phyloP scores from a whole-genome alignment of 1,284 basidiomycete genomes.

The Porogramme epimiltina region DNA sequence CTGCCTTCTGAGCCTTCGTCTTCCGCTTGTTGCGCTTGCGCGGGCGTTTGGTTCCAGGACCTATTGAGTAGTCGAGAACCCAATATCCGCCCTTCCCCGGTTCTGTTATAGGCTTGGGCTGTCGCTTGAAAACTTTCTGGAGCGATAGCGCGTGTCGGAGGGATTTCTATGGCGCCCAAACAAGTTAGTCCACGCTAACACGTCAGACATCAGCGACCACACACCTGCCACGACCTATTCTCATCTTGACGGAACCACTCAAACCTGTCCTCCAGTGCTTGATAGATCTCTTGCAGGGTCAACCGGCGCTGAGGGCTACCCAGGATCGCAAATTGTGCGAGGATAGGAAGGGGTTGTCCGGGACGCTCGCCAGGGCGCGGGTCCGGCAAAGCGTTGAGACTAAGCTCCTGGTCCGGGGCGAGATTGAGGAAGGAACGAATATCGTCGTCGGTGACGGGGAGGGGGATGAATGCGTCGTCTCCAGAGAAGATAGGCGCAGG shows the following conservation, averaged over 20 bases:
- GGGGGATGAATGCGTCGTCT: slow-evolving; percentile 8
- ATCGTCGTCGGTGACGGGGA: slow-evolving; percentile 1
- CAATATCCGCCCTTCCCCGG: slow-evolving; percentile 79
- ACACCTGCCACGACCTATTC: slow-evolving; percentile 68
- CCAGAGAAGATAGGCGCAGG: slow-evolving; percentile 29
- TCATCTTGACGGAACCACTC: slow-evolving; percentile 52
- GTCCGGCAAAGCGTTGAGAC: slow-evolving; percentile 54
- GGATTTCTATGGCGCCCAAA: slow-evolving; percentile 56
- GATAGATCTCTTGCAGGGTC: slow-evolving; percentile 69
- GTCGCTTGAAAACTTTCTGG: slow-evolving; percentile 78
- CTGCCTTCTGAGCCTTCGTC: slow-evolving; percentile 29
- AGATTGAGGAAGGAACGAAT: slow-evolving; percentile 43
- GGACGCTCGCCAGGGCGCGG: slow-evolving; percentile 54
- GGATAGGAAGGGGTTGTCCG: slow-evolving; percentile 52
- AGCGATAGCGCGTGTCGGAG: slow-evolving; percentile 91
- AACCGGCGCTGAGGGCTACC: slow-evolving; percentile 57
- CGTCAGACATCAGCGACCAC: slow-evolving; percentile 17
- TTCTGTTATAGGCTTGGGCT: slow-evolving; percentile 62
- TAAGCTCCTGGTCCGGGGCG: slow-evolving; percentile 38
- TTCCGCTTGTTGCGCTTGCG: slow-evolving; percentile 56
- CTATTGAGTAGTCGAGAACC: slow-evolving; percentile 59
- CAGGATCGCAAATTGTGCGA: slow-evolving; percentile 74
- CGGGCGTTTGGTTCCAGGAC: slow-evolving; percentile 63
- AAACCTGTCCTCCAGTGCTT: slow-evolving; percentile 58
- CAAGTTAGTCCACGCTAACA: not conserved